Conservation (phyloP, 257 asterid species). For the Gentiana straminea region DNA sequence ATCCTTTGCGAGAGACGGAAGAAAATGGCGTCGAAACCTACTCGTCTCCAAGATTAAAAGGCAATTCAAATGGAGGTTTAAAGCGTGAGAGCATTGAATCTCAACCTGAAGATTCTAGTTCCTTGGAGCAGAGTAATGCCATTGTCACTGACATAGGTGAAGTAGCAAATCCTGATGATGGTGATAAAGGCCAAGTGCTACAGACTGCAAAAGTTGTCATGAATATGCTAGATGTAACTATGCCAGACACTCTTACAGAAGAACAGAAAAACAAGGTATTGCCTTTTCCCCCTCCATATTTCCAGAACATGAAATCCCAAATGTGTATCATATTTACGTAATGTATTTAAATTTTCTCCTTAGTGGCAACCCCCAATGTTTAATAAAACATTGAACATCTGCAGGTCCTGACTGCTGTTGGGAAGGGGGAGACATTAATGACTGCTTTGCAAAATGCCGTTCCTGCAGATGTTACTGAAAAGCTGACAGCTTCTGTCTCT, state of each 20-base stretch:
- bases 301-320: no score
- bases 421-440: constrained; percentile 71
- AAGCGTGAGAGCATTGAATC: constrained; percentile 13
- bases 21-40: constrained; percentile 18
- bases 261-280: constrained; percentile 81
- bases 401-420: constrained; percentile 87
- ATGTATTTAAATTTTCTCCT: no score
- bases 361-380: not conserved
- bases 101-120: constrained; percentile 18
- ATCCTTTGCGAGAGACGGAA: constrained; percentile 24
- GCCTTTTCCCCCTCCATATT: not conserved
- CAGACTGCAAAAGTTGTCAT: constrained; percentile 68
- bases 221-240: constrained; percentile 74
- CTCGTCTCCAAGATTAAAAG: constrained; percentile 20
- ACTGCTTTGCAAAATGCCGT: constrained; percentile 95
- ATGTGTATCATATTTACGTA: no score
- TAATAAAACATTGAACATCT: not conserved
- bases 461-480: constrained; percentile 89
- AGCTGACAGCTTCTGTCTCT: constrained; percentile 65
- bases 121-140: constrained; percentile 15
- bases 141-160: constrained; percentile 29
- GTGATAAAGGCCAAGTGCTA: constrained; percentile 54
- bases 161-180: constrained; percentile 22
- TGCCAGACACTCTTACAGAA: constrained; percentile 61
- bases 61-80: constrained; percentile 16